Conservation (phyloP, 805 yeast genomes). For the Debaryomyces tyrocola region DNA sequence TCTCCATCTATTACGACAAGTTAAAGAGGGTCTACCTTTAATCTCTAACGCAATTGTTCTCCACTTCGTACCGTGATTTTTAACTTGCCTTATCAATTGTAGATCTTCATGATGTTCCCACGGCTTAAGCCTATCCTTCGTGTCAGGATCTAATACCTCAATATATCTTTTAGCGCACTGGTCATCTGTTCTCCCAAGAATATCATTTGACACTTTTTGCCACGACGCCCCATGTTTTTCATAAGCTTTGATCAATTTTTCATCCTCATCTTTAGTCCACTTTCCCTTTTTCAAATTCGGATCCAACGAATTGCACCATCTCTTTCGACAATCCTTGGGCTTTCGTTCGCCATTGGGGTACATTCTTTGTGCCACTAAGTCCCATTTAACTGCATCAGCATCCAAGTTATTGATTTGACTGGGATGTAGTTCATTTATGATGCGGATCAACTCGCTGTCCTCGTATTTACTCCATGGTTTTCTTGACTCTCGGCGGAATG, state of each 20-base stretch:
- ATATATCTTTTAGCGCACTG: constrained; percentile 91
- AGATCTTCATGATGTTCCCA: constrained; percentile 84
- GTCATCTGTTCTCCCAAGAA: constrained; percentile 87
- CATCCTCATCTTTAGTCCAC: constrained; percentile 86
- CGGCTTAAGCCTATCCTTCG: constrained; percentile 71
- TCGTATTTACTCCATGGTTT: constrained; percentile 78
- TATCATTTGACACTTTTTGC: constrained; percentile 77
- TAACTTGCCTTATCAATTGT: constrained; percentile 63
- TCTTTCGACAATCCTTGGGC: constrained; percentile 78
- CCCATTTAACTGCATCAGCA: constrained; percentile 60
- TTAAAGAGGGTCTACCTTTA: constrained; percentile 79
- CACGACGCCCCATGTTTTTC: constrained; percentile 74
- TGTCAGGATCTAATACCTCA: constrained; percentile 82
- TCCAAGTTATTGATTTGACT: constrained; percentile 24
- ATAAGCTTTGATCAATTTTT: constrained; percentile 60
- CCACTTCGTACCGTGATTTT: constrained; percentile 84
- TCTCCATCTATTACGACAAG: constrained; percentile 92
- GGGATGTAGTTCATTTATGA: constrained; percentile 39
- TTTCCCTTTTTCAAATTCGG: constrained; percentile 80
- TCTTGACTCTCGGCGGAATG: constrained; percentile 61
- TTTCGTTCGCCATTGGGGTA: constrained; percentile 52
- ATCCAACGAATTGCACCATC: constrained; percentile 86
- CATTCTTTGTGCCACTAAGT: constrained; percentile 43
- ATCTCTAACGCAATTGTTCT: constrained; percentile 70
- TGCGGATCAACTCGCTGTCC: constrained; percentile 50